Conservation (phyloP, 176 grass and related monocot species). For the Carex pumila region DNA sequence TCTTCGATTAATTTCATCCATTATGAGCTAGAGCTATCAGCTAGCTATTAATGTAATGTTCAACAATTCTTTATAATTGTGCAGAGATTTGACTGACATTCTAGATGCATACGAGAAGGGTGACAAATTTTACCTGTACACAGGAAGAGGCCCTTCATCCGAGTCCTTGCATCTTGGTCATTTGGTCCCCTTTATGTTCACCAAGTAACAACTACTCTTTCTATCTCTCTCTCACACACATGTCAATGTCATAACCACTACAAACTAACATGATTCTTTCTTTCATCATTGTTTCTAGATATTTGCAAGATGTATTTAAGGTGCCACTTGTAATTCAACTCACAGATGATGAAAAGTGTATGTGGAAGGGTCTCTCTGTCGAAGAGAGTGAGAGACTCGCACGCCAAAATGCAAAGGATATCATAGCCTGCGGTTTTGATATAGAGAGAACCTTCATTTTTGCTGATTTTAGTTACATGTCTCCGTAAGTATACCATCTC, state of each 20-base stretch:
- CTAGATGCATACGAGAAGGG: slow-evolving; percentile 68
- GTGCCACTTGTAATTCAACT: slow-evolving; percentile 93
- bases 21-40: too few relatives aligned
- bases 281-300: slow-evolving; percentile 35
- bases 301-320: slow-evolving; percentile 94
- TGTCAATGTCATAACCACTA: background rate
- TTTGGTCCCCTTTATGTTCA: slow-evolving; percentile 97
- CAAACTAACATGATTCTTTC: background rate
- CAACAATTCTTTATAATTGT: background rate
- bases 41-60: too few relatives aligned
- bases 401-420: slow-evolving; percentile 94
- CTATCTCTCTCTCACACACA: background rate
- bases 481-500: slow-evolving; percentile 48
- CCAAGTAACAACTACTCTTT: slow-evolving; percentile 42
- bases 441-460: slow-evolving; percentile 87
- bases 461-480: slow-evolving; percentile 71
- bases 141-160: slow-evolving; percentile 81
- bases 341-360: slow-evolving; percentile 86
- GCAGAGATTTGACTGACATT: slow-evolving; percentile 71
- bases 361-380: slow-evolving; percentile 77
- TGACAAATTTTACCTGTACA: slow-evolving; percentile 86
- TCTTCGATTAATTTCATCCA: too few relatives aligned
- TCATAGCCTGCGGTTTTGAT: slow-evolving; percentile 94
- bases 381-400: slow-evolving; percentile 85
- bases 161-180: slow-evolving; percentile 86